Evolutionary conservation across 179 eudicot species (phyloP).

Genomic region (Spergularia azorica): DNA sequence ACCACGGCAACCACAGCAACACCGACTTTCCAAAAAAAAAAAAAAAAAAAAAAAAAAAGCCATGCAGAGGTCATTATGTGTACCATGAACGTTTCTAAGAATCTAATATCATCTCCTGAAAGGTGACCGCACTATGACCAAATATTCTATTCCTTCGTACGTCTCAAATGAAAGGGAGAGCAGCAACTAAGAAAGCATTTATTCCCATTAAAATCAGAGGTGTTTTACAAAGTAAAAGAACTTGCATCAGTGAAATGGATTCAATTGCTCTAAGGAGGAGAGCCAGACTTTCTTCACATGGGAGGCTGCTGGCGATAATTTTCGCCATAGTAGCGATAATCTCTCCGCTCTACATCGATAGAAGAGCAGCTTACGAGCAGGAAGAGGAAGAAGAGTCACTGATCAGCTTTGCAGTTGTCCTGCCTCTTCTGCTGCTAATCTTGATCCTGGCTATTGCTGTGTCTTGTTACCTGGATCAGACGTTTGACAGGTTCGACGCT

Average conservation of each 20-base stretch:
- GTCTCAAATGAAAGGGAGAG: conserved; percentile 11
- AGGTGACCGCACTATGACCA: not conserved
- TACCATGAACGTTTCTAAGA: conserved; percentile 3
- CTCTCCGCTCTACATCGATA: conserved; percentile 75
- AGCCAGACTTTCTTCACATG: conserved; percentile 44
- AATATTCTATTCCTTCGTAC: conserved; percentile 20
- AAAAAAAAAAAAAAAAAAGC: not conserved
- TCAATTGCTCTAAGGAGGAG: conserved; percentile 31
- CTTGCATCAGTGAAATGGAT: conserved; percentile 42
- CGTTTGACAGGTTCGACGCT: conserved; percentile 57
- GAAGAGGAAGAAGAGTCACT: conserved; percentile 52
- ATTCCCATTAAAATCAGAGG: not conserved
- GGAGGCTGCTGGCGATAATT: conserved; percentile 47
- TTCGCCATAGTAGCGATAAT: conserved; percentile 58
- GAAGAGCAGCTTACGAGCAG: conserved; percentile 28
- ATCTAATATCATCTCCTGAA: not conserved
- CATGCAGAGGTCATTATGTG: not conserved
- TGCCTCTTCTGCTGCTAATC: conserved; percentile 55
- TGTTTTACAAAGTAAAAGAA: not conserved
- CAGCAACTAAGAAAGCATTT: conserved; percentile 7
- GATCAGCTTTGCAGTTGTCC: conserved; percentile 27
- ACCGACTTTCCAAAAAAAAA: too few relatives aligned
- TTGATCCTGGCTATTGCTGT: conserved; percentile 53
- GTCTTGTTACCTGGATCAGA: conserved; percentile 51
- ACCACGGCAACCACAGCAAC: too few relatives aligned